phyloP scores from a whole-genome alignment of 306 rosid species.

The Amphicarpaea edgeworthii region DNA sequence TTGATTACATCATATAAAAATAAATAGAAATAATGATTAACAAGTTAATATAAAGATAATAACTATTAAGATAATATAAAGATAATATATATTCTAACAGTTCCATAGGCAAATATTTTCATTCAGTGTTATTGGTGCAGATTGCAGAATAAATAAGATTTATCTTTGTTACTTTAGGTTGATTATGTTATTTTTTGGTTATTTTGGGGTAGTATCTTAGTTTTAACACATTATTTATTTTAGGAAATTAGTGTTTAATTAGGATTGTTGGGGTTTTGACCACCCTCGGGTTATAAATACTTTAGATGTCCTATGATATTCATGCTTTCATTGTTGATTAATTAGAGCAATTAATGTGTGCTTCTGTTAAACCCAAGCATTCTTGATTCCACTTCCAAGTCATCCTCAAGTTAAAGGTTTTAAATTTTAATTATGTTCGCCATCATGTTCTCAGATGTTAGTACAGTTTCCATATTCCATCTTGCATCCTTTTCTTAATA shows the following conservation, averaged over 20 bases:
- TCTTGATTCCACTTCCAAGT: neutral
- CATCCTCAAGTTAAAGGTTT: neutral
- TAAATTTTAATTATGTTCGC: neutral
- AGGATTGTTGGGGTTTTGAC: neutral
- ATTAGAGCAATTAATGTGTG: neutral
- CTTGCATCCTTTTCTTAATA: neutral
- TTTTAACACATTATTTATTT: neutral
- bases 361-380: neutral
- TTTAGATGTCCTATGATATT: neutral
- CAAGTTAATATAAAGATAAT: too few species aligned
- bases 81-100: too few species aligned
- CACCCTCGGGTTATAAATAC: slow-evolving; percentile 7
- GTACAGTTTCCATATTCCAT: neutral
- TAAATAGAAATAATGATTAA: too few species aligned
- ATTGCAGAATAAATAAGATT: slow-evolving; percentile 11
- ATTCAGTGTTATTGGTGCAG: neutral
- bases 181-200: neutral
- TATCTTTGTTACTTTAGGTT: neutral
- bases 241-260: neutral
- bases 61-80: too few species aligned
- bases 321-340: neutral
- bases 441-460: slow-evolving; percentile 18
- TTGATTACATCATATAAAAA: too few species aligned
- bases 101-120: neutral
- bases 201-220: neutral